Evolutionary conservation across 495 filamentous ascomycete genomes (phyloP), one percentile per base, ranked within the genome.

Genomic region (Daldinia caldariorum): DNA sequence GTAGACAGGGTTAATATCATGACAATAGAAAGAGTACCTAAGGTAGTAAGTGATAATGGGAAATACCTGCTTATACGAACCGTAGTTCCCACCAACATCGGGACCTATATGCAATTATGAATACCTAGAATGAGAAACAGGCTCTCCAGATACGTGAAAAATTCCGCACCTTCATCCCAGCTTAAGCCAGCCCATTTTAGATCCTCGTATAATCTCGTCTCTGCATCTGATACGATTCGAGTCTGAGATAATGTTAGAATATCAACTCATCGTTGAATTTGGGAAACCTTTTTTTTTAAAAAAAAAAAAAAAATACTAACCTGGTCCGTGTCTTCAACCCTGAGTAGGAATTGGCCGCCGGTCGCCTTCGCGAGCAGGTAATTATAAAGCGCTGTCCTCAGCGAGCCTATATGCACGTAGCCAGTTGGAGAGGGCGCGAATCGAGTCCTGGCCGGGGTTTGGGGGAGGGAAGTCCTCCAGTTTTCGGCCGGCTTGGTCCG

Each of bases 391-490:
- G 96, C 96, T 1, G 95, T 99, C 65, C 95, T 84, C 56, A 99
- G 78, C 9, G 92, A 95, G 35, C 95, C 95, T 37, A 99, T 85
- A 79, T 99, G 95, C 16, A 98, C 84, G 77, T 93, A 92, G 16
- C 95, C 95, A 7, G 95, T 99, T 2, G 95, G 95, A 3, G 94
- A 97, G 14, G 95, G 95, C 1, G 95, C 95, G 80, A 99, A 99
- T 50, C 95, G 90, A 26, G 95, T 97, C 63, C 95, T 86, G 31
- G 91, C 93, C 49, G 95, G 93, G 0, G 71, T 75, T 7, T 84
- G 78, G 53, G 91, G 90, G 32, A 88, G 81, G 51, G 31, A 50
- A 56, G 18, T 50, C 20, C 41, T 67, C 35, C 38, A 38, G 16
- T 39, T 45, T 20, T 32, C 18, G 22, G n/a, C 37, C 45, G 20